A percentile compares a stretch with the other conserved stretches of the same genome.
Evolutionary conservation across 768 basidiomycete genomes (phyloP).

Genomic region (Chlorophyllum brunneum): DNA sequence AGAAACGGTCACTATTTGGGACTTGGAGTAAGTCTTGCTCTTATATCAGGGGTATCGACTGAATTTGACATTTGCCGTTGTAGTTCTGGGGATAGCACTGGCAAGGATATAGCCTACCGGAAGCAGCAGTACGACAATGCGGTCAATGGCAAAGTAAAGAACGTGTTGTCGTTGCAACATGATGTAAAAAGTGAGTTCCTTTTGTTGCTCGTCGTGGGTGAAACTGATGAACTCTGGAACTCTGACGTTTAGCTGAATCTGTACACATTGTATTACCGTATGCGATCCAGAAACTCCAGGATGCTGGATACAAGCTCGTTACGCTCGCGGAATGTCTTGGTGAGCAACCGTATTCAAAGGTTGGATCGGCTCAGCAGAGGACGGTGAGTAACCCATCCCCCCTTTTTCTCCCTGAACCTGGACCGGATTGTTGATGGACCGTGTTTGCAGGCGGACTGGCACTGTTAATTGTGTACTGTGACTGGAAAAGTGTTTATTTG

Average conservation of each 20-base stretch:
- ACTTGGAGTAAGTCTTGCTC: constrained; percentile 14
- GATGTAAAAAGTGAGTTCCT: constrained; percentile 14
- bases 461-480: not conserved
- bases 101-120: not conserved
- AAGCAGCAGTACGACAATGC: constrained; percentile 9
- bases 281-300: constrained; percentile 13
- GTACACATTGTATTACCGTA: constrained; percentile 11
- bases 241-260: not conserved
- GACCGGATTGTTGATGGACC: not conserved
- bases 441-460: constrained; percentile 5
- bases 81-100: constrained; percentile 15
- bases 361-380: constrained; percentile 19
- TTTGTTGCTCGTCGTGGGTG: not conserved
- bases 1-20: constrained; percentile 14
- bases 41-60: not conserved
- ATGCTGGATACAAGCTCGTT: constrained; percentile 15
- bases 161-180: constrained; percentile 14
- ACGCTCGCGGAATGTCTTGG: constrained; percentile 17
- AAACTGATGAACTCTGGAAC: not conserved
- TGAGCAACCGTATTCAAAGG: constrained; percentile 11
- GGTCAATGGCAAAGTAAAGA: not conserved
- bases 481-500: not conserved
- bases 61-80: not conserved
- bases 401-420: not conserved
- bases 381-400: constrained; percentile 26